Base-by-base conservation (phyloP, 345 rosid genomes). In the Populus tremula region DNA sequence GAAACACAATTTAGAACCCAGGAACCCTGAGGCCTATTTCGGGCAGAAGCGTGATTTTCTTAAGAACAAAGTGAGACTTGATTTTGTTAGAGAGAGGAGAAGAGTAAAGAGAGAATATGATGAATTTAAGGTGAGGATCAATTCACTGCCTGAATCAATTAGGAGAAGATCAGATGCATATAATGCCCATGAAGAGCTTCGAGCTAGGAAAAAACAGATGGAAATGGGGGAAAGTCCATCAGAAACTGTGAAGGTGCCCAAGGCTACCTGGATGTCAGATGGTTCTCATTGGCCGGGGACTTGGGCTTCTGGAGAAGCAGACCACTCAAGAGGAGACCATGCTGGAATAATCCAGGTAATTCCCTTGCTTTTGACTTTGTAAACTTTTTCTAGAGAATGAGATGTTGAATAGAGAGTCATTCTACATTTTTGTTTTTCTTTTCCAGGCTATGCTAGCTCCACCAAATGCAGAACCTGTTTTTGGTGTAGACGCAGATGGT, bases 251-350 rank as follows among this genome's bases (percentile, higher is more conserved):
- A 87, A 83, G 77, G 76, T 89, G 38, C 81, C 86, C 2, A 90
- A 87, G 84, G 97, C 94, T 67, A 90, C 92, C 56, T 92, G 97
- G 97, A 90, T 90, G 94, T 88, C 94, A 36, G 97, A 91, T 86
- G 91, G 93, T 14, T 88, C 97, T 79, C 97, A 88, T 53, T 92
- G 97, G 93, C 93, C 97, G 35, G 97, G 97, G 71, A 91, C 94
- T 71, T 92, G 94, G 97, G 80, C 78, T 84, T 90, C 92, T 36
- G 91, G 87, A 45, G 92, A 91, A 76, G 33, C 80, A 18, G 92
- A 88, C 16, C 92, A 92, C 71, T 86, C 93, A 0, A 88, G 83
- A 72, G 93, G 94, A 73, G 94, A 91, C 69, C 97, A 91, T 76
- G 93, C 97, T 43, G 97, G 91, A 43, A 86, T 92, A 79, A 89